These are phyloP conservation scores for Chrysanthemum makinoi DNA, from an alignment of 129 eudicot genomes.

Conservation along the genomic window DNA sequence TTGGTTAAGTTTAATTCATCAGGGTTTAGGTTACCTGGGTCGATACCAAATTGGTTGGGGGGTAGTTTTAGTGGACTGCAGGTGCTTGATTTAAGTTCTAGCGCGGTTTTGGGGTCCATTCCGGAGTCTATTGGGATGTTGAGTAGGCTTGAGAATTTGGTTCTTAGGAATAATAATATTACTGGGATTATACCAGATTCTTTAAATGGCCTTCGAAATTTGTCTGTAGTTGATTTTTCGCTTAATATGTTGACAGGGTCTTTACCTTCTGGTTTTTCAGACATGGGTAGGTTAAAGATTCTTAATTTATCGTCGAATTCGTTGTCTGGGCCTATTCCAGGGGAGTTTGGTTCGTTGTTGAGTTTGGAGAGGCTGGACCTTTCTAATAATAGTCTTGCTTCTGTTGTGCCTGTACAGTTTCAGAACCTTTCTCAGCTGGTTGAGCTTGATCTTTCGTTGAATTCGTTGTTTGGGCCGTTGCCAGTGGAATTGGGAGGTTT, in stretches of 20 bases:
- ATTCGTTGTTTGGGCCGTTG: slow-evolving; percentile 49
- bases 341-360: slow-evolving; percentile 41
- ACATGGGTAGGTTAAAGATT: slow-evolving; percentile 37
- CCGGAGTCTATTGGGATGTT: slow-evolving; percentile 57
- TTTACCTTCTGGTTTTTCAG: slow-evolving; percentile 55
- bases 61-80: slow-evolving; percentile 45
- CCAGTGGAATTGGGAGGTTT: slow-evolving; percentile 42
- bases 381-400: slow-evolving; percentile 51
- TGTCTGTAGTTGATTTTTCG: slow-evolving; percentile 55
- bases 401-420: slow-evolving; percentile 52
- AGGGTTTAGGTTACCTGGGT: slow-evolving; percentile 57
- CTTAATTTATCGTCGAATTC: slow-evolving; percentile 65
- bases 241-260: slow-evolving; percentile 55
- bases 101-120: slow-evolving; percentile 60
- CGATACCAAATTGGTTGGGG: slow-evolving; percentile 79
- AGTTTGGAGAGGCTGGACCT: slow-evolving; percentile 43
- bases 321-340: slow-evolving; percentile 64
- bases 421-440: slow-evolving; percentile 49
- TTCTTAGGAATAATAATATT: slow-evolving; percentile 48
- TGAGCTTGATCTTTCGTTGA: slow-evolving; percentile 61
- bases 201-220: slow-evolving; percentile 36
- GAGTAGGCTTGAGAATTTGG: slow-evolving; percentile 30
- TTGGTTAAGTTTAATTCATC: slow-evolving; percentile 54
- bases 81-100: slow-evolving; percentile 67
- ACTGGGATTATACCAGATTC: slow-evolving; percentile 57